A percentile compares a stretch with the other conserved stretches of the same genome.
These are phyloP conservation scores for Hysterium pulicare DNA, from an alignment of 2,329 filamentous ascomycete species.

Conservation along the genomic window DNA sequence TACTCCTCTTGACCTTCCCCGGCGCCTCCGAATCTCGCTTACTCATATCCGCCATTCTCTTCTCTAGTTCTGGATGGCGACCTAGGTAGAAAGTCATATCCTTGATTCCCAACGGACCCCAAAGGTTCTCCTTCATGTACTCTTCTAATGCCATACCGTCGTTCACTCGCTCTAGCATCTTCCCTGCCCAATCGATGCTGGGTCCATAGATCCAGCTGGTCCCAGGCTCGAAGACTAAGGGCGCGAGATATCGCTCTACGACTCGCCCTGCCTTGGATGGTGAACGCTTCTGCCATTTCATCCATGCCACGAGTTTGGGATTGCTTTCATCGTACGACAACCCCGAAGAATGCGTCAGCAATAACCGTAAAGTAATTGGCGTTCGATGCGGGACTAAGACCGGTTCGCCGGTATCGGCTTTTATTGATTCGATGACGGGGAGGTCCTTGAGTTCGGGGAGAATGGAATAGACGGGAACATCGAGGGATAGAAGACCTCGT, in stretches of 20 bases:
- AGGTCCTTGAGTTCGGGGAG: slow-evolving; percentile 33
- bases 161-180: slow-evolving; percentile 41
- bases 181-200: slow-evolving; percentile 46
- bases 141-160: slow-evolving; percentile 39
- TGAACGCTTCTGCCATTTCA: slow-evolving; percentile 7
- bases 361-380: neutral
- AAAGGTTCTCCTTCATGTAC: slow-evolving; percentile 43
- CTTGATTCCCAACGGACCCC: slow-evolving; percentile 43
- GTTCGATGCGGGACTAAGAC: slow-evolving; percentile 27
- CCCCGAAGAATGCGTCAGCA: neutral
- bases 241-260: slow-evolving; percentile 47
- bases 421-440: slow-evolving; percentile 22
- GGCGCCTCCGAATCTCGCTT: slow-evolving; percentile 16
- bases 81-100: slow-evolving; percentile 54
- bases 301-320: slow-evolving; percentile 39
- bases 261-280: slow-evolving; percentile 47
- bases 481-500: slow-evolving; percentile 18
- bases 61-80: slow-evolving; percentile 19
- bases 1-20: slow-evolving; percentile 11
- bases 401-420: slow-evolving; percentile 13
- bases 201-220: slow-evolving; percentile 55
- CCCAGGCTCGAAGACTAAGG: slow-evolving; percentile 60
- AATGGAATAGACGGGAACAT: slow-evolving; percentile 14
- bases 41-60: slow-evolving; percentile 26
- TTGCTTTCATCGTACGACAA: slow-evolving; percentile 27